Evolutionary conservation across 768 basidiomycete genomes (phyloP), one percentile per base, ranked within the genome.

Genomic region (Ephemerocybe angulata): DNA sequence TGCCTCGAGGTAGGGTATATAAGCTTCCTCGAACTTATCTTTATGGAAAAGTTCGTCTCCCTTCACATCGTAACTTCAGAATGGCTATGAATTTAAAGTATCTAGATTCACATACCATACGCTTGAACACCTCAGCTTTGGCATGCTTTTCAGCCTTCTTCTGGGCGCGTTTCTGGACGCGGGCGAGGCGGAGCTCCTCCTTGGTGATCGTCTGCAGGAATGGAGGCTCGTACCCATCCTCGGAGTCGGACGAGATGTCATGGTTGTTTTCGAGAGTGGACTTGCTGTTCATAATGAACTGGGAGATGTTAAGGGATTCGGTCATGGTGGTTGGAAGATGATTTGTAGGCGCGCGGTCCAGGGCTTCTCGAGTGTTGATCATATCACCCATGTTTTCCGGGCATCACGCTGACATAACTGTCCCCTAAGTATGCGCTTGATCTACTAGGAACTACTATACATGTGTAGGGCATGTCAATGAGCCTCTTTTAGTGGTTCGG

Each of bases 1-100:
- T 28, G 74, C 74, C 49, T 74, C 67, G 3, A 70, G 55, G 57
- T 74, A 76, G 7, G 65, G 65, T 11, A 63, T 56, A 21, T 63
- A 65, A 13, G 74, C 71, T 28, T 65, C 68, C 41, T 65, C 63
- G 58, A 67, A 73, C 24, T 74, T 67, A 10, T 60, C 63, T 7
- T 62, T 59, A 21, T 65, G 60, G 28, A 67, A 63, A 8, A 71
- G 51, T n/a, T 62, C 62, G 49, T 75, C 72, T 31, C 70, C 75
- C 75, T 76, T 35, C 22, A 11, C 19, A 4, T 10, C 15, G 13
- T 12, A 6, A 5, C 15, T 2, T 28, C 17, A 43, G 38, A 15
- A 28, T 40, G 24, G 5, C 33, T 25, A 24, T 15, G 6, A 21
- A 6, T 2, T 4, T 25, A 25, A 47, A 25, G 27, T 44, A n/a